Conservation (phyloP, 2,329 filamentous ascomycete genomes). For the Trichophyton rubrum region DNA sequence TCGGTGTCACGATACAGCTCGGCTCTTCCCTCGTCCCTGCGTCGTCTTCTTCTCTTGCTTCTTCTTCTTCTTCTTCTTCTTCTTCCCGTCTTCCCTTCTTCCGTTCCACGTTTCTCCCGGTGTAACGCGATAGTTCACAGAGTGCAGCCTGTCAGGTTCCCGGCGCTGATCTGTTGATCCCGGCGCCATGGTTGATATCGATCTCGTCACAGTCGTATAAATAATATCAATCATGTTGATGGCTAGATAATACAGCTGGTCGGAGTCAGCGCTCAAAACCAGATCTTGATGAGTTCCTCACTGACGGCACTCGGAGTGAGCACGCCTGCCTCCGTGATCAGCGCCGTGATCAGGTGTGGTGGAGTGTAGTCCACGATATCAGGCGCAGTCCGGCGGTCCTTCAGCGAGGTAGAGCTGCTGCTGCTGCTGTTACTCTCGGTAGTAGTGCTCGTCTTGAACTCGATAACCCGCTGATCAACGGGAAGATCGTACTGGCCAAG, state of each 20-base stretch:
- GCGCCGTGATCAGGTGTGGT: constrained; percentile 49
- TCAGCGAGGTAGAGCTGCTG: not conserved
- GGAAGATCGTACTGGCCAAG: constrained; percentile 70
- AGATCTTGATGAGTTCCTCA: constrained; percentile 55
- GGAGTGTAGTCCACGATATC: constrained; percentile 40
- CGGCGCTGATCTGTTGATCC: not conserved
- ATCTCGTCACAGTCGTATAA: too few relatives aligned
- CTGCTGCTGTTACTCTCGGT: constrained; percentile 31
- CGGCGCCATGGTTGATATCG: not conserved
- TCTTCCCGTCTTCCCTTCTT: not conserved
- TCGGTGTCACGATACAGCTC: too few relatives aligned
- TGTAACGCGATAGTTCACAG: not conserved
- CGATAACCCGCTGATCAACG: constrained; percentile 63
- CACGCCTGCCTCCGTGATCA: constrained; percentile 54
- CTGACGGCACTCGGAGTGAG: constrained; percentile 53
- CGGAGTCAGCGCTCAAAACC: constrained; percentile 27
- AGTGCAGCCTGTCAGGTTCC: not conserved
- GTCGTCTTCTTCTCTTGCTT: too few relatives aligned
- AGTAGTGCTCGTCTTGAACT: constrained; percentile 51
- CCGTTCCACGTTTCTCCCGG: not conserved
- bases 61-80: not conserved
- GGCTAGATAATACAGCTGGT: not conserved
- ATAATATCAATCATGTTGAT: not conserved
- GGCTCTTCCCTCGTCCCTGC: too few relatives aligned
- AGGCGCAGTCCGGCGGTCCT: not conserved